Evolutionary conservation across 306 rosid species (phyloP), one percentile per base, ranked within the genome.

Genomic region (Carpinus viminea): DNA sequence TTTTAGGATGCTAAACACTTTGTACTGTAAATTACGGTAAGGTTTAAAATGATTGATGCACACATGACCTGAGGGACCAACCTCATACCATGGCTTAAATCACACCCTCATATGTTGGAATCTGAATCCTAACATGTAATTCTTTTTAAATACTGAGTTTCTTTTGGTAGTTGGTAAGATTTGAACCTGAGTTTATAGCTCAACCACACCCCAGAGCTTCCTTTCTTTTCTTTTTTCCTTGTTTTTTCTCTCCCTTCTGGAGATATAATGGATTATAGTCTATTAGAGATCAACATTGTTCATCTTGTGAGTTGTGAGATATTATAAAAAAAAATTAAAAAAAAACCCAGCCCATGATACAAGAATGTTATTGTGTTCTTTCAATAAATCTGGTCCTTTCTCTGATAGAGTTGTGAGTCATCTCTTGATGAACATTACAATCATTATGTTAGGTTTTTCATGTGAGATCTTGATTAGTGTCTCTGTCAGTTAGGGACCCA

Each of bases 371-470:
- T 31, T 34, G 68, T 5, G 28, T 61, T 61, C 68, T 61, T 16
- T 61, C 8, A 41, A 41, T 26, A 26, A 26, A 2, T 26, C 15
- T 64, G 70, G 46, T 1, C 46, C 31, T 16, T 36, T 64, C 70
- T 64, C 21, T 64, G 4, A 7, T 31, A 24, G 38, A 59, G 34
- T 59, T 59, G 16, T 59, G 24, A 59, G 26, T 59, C 28, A 24
- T 59, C 31, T 59, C 65, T 24, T 59, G 28, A 59, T 70, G 26
- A 4, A 48, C 15, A 48, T 18, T 16, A 3, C 7, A 24, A 65
- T 79, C 48, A 79, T 65, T 60, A 26, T 48, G 59, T 48, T 20
- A 45, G 13, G 73, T 31, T 65, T 65, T 5, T 53, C 52, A 59
- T 71, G 60, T 62, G 20, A 64, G 69, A 61, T 28, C 60, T 51